Evolutionary conservation across 2,329 filamentous ascomycete species (phyloP).

Genomic region (Pestalotiopsis sp.): DNA sequence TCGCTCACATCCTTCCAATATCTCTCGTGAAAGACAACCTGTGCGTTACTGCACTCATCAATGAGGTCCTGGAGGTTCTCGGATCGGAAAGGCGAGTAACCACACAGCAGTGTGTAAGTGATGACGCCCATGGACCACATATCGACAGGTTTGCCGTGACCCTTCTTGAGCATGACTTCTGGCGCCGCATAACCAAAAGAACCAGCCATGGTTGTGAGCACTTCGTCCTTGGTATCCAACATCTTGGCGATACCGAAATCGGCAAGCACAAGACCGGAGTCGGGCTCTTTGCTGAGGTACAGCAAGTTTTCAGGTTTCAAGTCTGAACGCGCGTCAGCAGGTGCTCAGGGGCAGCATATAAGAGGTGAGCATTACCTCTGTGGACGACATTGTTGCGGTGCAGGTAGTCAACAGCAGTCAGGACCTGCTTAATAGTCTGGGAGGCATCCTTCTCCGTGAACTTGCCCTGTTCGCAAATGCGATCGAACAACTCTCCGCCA

Average conservation of each 20-base stretch:
- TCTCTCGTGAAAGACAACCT: conserved; percentile 91
- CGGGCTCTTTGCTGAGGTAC: conserved; percentile 75
- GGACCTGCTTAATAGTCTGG: conserved; percentile 90
- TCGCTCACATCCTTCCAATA: conserved; percentile 98
- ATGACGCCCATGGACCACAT: conserved; percentile 99
- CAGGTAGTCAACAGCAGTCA: conserved; percentile 90
- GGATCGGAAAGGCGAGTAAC: conserved; percentile 96
- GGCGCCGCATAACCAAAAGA: conserved; percentile 98
- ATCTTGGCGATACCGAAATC: conserved; percentile 99
- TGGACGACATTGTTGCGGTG: conserved; percentile 95
- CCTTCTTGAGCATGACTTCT: conserved; percentile 96
- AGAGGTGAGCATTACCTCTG: conserved; percentile 61
- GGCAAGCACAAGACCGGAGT: conserved; percentile 88
- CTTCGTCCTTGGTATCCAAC: conserved; percentile 85
- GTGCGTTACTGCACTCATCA: conserved; percentile 82
- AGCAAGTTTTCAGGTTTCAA: conserved; percentile 97
- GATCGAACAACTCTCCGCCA: conserved; percentile 94
- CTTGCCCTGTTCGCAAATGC: conserved; percentile 96
- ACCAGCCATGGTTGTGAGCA: conserved; percentile 96
- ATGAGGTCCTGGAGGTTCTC: conserved; percentile 92
- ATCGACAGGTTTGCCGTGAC: conserved; percentile 96
- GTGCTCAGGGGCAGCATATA: conserved; percentile 10
- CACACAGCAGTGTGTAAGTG: conserved; percentile 95
- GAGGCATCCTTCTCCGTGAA: conserved; percentile 99
- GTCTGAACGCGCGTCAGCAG: conserved; percentile 53